Conservation (phyloP, 495 filamentous ascomycete species). For the Symbiotaphrina buchneri region DNA sequence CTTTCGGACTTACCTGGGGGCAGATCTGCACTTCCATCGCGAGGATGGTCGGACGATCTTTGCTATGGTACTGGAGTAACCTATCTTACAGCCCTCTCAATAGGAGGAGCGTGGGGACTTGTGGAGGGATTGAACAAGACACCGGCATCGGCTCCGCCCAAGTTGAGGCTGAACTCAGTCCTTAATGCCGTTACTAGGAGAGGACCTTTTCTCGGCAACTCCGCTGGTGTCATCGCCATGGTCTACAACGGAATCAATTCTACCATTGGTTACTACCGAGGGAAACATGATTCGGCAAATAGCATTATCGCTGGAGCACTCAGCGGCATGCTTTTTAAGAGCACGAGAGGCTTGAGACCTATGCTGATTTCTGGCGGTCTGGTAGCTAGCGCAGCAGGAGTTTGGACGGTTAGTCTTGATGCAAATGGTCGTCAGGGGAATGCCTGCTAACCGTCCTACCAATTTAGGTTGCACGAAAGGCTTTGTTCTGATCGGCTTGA, state of each 20-base stretch:
- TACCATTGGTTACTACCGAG: conserved; percentile 61
- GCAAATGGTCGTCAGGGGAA: conserved; percentile 2
- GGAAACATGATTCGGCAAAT: conserved; percentile 81
- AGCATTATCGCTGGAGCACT: conserved; percentile 64
- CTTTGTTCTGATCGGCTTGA: conserved; percentile 21
- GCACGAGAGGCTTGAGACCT: conserved; percentile 66
- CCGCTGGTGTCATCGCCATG: conserved; percentile 82
- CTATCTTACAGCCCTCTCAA: conserved; percentile 64
- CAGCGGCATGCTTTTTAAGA: conserved; percentile 90
- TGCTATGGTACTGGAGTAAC: conserved; percentile 93
- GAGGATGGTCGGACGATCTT: conserved; percentile 93
- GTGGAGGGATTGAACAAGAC: conserved; percentile 66
- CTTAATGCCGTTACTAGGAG: conserved; percentile 80
- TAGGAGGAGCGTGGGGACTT: conserved; percentile 81
- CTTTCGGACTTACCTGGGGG: conserved; percentile 75
- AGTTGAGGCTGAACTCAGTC: conserved; percentile 77
- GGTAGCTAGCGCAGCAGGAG: conserved; percentile 62
- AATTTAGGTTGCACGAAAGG: conserved; percentile 30
- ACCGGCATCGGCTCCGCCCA: conserved; percentile 50
- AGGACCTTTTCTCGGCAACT: conserved; percentile 94
- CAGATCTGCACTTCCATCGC: conserved; percentile 69
- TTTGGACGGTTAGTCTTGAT: conserved; percentile 54
- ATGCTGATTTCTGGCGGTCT: conserved; percentile 86
- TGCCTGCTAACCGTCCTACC: conserved; percentile 12
- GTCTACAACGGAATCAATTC: conserved; percentile 90